These are phyloP conservation scores for Claviceps maximensis DNA, from an alignment of 2,329 filamentous ascomycete species.

Conservation along the genomic window DNA sequence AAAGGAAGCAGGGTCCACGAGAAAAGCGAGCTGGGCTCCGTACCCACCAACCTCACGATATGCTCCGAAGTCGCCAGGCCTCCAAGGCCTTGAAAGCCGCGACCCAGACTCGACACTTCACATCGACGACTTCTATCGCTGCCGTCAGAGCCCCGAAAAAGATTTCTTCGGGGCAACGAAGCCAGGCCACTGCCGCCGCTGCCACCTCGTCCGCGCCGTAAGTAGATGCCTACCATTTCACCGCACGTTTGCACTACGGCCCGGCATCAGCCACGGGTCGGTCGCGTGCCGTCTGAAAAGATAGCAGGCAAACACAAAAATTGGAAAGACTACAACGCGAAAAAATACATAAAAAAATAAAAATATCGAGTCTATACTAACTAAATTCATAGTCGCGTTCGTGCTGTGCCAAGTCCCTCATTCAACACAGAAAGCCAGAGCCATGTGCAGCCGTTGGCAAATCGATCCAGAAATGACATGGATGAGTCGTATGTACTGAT, in stretches of 20 bases:
- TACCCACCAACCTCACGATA: constrained; percentile 15
- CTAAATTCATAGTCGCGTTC: constrained; percentile 22
- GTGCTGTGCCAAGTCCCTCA: constrained; percentile 49
- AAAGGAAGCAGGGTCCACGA: background rate
- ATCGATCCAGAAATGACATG: constrained; percentile 47
- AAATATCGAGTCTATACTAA: background rate
- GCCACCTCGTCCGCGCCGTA: constrained; percentile 36
- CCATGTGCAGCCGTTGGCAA: constrained; percentile 58
- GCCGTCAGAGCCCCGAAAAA: constrained; percentile 26
- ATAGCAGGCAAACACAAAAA: background rate
- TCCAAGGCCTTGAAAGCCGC: constrained; percentile 33
- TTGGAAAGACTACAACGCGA: background rate
- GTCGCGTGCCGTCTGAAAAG: background rate
- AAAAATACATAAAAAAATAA: background rate
- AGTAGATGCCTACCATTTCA: constrained; percentile 17
- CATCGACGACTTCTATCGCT: constrained; percentile 24
- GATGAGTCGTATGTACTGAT: constrained; percentile 62
- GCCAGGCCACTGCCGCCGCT: constrained; percentile 34
- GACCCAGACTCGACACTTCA: constrained; percentile 26
- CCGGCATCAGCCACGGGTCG: constrained; percentile 7
- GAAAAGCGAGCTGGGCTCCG: background rate
- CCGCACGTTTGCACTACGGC: background rate
- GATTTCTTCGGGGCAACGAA: constrained; percentile 28
- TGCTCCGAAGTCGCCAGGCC: constrained; percentile 37
- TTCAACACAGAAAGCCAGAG: constrained; percentile 39